These are phyloP conservation scores for Paramecium primaurelia DNA, from an alignment of 73 alveolate species.

Conservation along the genomic window DNA sequence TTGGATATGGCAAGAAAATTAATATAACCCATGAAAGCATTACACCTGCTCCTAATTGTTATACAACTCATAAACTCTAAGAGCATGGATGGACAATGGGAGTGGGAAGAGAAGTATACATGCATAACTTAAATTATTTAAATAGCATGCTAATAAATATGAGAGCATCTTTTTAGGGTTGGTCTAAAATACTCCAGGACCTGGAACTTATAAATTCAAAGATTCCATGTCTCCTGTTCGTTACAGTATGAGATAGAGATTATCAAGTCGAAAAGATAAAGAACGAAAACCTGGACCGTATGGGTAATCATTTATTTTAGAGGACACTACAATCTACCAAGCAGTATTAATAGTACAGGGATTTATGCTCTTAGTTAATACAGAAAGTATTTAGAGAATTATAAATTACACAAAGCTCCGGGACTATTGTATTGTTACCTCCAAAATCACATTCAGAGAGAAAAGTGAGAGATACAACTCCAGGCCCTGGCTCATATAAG, in stretches of 20 bases:
- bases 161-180: conserved; percentile 24
- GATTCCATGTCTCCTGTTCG: neutral
- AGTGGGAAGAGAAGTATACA: conserved; percentile 45
- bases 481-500: conserved; percentile 31
- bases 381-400: neutral
- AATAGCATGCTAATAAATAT: neutral
- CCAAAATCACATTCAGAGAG: neutral
- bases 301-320: neutral
- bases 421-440: conserved; percentile 21
- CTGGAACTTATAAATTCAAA: conserved; percentile 31
- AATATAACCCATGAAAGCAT: neutral
- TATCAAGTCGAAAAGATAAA: neutral
- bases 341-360: neutral
- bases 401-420: neutral
- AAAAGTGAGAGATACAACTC: neutral
- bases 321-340: conserved; percentile 24
- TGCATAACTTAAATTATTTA: neutral
- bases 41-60: conserved; percentile 57
- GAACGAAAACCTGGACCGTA: conserved; percentile 42
- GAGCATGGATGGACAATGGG: conserved; percentile 53
- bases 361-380: conserved; percentile 12
- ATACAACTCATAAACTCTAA: neutral
- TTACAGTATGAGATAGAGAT: conserved; percentile 14
- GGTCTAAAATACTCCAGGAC: conserved; percentile 54
- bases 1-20: conserved; percentile 50